Percentiles rank a stretch among this genome's conserved stretches.
Conservation (phyloP, 345 rosid genomes). For the Boechera stricta region DNA sequence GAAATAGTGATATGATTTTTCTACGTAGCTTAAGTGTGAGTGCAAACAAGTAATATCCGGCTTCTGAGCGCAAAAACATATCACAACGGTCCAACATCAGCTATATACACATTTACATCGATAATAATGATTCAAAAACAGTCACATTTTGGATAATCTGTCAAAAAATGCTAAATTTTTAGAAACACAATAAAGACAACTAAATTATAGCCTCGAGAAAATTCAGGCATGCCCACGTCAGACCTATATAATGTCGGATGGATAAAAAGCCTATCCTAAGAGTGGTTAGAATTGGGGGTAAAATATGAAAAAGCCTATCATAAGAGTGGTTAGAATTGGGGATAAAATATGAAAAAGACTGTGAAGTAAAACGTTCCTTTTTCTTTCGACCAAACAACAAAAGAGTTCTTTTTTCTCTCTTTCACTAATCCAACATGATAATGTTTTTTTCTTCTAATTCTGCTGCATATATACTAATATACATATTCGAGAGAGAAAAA, state of each 20-base stretch:
- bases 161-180: neutral
- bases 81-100: neutral
- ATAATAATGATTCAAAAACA: too few species aligned
- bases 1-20: neutral
- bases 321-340: neutral
- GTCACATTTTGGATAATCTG: neutral
- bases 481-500: too few species aligned
- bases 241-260: neutral
- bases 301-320: neutral
- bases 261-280: neutral
- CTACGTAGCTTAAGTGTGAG: too few species aligned
- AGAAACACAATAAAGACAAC: too few species aligned
- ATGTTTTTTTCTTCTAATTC: too few species aligned
- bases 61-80: neutral
- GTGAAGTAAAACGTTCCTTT: neutral
- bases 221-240: neutral
- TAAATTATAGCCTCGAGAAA: neutral
- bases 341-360: neutral
- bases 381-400: neutral
- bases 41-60: neutral
- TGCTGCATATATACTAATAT: too few species aligned
- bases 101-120: neutral
- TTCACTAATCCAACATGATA: too few species aligned
- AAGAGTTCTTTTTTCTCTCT: too few species aligned
- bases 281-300: neutral